Evolutionary conservation across 2,329 filamentous ascomycete species (phyloP).

Genomic region (Aspergillus ruber): DNA sequence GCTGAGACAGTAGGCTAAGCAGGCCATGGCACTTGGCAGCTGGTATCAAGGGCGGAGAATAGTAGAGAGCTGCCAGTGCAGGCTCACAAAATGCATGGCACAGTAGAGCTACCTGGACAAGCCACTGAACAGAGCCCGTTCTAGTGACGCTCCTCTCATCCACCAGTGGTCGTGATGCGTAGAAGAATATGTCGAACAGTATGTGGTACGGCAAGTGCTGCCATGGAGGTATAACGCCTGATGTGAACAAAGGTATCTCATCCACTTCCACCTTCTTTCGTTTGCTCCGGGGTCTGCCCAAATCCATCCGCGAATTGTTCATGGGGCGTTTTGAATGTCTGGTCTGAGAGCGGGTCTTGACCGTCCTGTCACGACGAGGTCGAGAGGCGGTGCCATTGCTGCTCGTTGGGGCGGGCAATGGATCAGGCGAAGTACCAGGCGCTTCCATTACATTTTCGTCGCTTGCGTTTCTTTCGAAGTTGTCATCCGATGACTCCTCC

Average conservation of each 20-base stretch:
- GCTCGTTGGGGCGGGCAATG: conserved; percentile 5
- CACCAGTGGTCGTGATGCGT: conserved; percentile 55
- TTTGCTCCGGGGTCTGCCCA: conserved; percentile 21
- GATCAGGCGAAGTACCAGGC: conserved; percentile 1
- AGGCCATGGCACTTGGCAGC: conserved; percentile 44
- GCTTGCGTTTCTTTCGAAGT: conserved; percentile 10
- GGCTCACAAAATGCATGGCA: conserved; percentile 65
- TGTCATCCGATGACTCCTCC: conserved; percentile 29
- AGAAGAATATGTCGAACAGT: conserved; percentile 63
- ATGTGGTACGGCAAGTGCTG: conserved; percentile 61
- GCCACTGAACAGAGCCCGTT: conserved; percentile 45
- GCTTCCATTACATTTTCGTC: conserved; percentile 9
- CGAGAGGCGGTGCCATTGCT: conserved; percentile 4
- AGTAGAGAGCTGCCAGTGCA: conserved; percentile 66
- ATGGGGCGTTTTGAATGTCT: conserved; percentile 14
- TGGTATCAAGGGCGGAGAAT: conserved; percentile 58
- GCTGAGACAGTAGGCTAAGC: conserved; percentile 50
- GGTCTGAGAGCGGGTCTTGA: conserved; percentile 13
- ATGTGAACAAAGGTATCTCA: conserved; percentile 12
- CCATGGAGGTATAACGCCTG: conserved; percentile 50
- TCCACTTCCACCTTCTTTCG: conserved; percentile 15
- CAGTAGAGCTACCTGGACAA: conserved; percentile 56
- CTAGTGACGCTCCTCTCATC: conserved; percentile 23
- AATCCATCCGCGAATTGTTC: conserved; percentile 9
- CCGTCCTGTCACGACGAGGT: conserved; percentile 12